These are phyloP conservation scores for Pancytospora epiphaga DNA, from an alignment of 371 early-diverging fungal genomes.

Conservation along the genomic window DNA sequence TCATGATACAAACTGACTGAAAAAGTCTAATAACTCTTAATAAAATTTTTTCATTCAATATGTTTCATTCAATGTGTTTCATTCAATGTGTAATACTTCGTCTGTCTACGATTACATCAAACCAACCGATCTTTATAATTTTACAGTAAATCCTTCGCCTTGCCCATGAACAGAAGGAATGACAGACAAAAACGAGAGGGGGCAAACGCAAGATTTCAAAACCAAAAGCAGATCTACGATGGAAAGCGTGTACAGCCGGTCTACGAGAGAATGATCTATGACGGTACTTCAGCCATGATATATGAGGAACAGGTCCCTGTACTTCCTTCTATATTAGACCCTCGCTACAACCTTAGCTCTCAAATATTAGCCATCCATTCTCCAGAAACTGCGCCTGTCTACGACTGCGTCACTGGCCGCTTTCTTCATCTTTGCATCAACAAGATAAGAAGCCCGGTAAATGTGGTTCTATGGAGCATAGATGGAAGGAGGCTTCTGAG, in stretches of 20 bases:
- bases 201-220: conserved; percentile 46
- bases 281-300: conserved; percentile 79
- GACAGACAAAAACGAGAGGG: conserved; percentile 40
- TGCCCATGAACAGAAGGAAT: too few relatives aligned
- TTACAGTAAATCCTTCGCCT: too few relatives aligned
- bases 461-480: conserved; percentile 89
- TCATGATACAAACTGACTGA: too few relatives aligned
- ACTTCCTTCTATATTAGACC: conserved; percentile 33
- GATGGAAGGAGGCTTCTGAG: conserved; percentile 92
- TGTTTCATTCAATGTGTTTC: too few relatives aligned
- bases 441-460: conserved; percentile 84
- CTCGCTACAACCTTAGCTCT: conserved; percentile 23
- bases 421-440: conserved; percentile 90
- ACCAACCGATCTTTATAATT: too few relatives aligned
- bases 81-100: too few relatives aligned
- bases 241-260: conserved; percentile 82
- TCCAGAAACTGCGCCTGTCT: conserved; percentile 57
- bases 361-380: conserved; percentile 35
- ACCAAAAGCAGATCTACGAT: conserved; percentile 59
- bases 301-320: conserved; percentile 35
- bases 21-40: too few relatives aligned
- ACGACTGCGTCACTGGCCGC: conserved; percentile 72
- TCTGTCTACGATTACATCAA: too few relatives aligned
- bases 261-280: conserved; percentile 80
- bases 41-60: too few relatives aligned